These are phyloP conservation scores for Clonostachys solani DNA, from an alignment of 2,329 filamentous ascomycete species.

Conservation along the genomic window DNA sequence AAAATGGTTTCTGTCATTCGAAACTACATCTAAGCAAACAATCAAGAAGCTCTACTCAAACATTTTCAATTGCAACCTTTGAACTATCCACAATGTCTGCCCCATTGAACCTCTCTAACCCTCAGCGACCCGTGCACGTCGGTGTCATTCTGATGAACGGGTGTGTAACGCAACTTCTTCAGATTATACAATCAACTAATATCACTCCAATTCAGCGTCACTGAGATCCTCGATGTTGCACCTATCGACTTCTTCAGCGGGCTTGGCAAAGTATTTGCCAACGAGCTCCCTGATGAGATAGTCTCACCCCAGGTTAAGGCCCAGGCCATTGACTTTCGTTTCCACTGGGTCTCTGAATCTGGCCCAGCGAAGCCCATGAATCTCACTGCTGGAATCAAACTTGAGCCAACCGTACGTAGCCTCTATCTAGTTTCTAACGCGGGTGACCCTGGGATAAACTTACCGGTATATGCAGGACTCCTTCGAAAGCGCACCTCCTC, in stretches of 20 bases:
- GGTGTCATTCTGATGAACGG: constrained; percentile 21
- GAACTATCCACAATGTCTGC: no score
- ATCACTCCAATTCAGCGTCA: constrained; percentile 10
- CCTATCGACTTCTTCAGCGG: constrained; percentile 20
- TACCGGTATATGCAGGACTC: constrained; percentile 19
- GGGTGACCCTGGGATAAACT: not conserved
- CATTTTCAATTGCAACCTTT: no score
- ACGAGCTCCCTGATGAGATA: constrained; percentile 8
- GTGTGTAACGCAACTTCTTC: constrained; percentile 6
- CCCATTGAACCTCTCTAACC: not conserved
- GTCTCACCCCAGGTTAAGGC: constrained; percentile 3
- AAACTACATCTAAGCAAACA: no score
- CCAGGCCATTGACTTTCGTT: constrained; percentile 15
- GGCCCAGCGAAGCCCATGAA: constrained; percentile 5
- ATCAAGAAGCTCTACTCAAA: no score
- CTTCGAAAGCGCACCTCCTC: constrained; percentile 28
- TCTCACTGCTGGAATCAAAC: constrained; percentile 16
- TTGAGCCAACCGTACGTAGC: constrained; percentile 19
- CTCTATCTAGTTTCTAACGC: not conserved
- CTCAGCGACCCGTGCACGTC: constrained; percentile 10
- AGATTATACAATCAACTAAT: not conserved
- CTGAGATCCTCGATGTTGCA: constrained; percentile 26
- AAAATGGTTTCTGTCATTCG: no score
- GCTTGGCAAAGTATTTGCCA: constrained; percentile 8
- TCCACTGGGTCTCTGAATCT: constrained; percentile 27